A percentile compares a stretch with the other conserved stretches of the same genome.
phyloP scores from a whole-genome alignment of 305 asterid species.

The Fraxinus latifolia region DNA sequence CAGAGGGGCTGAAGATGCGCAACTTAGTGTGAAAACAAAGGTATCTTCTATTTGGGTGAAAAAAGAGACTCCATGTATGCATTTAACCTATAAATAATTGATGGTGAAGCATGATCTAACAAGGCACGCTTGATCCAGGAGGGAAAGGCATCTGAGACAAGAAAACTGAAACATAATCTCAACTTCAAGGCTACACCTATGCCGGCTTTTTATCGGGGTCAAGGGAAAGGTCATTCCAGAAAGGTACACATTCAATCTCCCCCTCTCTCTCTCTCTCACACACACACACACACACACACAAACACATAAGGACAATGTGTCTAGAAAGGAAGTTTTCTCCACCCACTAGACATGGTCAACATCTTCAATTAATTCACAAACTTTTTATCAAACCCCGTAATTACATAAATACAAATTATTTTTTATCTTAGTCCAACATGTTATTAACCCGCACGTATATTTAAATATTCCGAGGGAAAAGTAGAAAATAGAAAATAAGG shows the following conservation, averaged over 20 bases:
- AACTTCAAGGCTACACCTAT: conserved; percentile 42
- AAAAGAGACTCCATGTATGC: not conserved
- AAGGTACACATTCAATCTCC: conserved; percentile 32
- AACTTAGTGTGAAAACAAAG: conserved; percentile 46
- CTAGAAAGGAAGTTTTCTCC: not conserved
- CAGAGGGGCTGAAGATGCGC: conserved; percentile 50
- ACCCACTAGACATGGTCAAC: not conserved
- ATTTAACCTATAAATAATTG: not conserved
- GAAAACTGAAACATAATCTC: conserved; percentile 38
- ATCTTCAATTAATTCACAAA: not conserved
- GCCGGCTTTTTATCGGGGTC: conserved; percentile 36
- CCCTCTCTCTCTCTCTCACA: not conserved
- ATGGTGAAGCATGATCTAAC: conserved; percentile 18
- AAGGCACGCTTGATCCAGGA: conserved; percentile 34
- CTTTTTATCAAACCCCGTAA: not conserved
- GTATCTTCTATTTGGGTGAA: conserved; percentile 27
- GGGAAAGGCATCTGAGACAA: conserved; percentile 40
- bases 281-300: not conserved
- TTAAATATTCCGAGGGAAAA: not conserved
- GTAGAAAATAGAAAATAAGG: not conserved
- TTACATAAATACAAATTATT: not conserved
- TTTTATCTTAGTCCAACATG: not conserved
- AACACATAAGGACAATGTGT: not conserved
- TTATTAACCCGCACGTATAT: not conserved
- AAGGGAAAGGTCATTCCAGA: conserved; percentile 22